phyloP scores from a whole-genome alignment of 805 yeast genomes.

The Zygoascus tannicola region DNA sequence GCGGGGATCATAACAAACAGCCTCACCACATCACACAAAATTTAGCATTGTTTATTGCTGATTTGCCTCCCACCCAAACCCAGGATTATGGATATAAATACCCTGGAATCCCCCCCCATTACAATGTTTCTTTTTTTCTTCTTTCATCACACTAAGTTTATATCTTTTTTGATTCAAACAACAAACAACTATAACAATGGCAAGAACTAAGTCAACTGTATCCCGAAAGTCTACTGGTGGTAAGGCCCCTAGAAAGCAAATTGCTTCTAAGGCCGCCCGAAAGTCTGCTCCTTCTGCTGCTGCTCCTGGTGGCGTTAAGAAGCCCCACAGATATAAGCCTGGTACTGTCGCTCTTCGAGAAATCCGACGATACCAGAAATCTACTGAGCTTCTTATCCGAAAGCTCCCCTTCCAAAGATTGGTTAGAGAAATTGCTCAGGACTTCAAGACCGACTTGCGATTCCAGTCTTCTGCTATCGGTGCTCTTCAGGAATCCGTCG shows the following conservation, averaged over 20 bases:
- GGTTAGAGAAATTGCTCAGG: conserved; percentile 84
- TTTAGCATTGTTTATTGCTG: no score
- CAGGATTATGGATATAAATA: conserved; percentile 5
- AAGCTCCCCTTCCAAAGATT: conserved; percentile 87
- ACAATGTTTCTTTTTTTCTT: conserved; percentile 6
- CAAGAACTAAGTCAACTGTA: conserved; percentile 69
- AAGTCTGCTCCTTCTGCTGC: conserved; percentile 74
- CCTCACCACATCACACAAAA: not conserved
- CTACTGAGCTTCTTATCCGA: conserved; percentile 78
- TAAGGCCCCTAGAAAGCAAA: conserved; percentile 87
- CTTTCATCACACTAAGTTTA: not conserved
- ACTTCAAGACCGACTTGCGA: conserved; percentile 77
- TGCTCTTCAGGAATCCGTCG: conserved; percentile 94
- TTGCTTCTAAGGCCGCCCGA: conserved; percentile 86
- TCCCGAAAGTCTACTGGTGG: conserved; percentile 90
- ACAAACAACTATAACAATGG: conserved; percentile 40
- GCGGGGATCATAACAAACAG: not conserved
- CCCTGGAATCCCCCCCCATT: conserved; percentile 4
- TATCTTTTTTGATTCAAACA: conserved; percentile 2
- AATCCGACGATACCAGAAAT: conserved; percentile 86
- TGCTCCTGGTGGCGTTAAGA: conserved; percentile 78
- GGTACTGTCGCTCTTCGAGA: conserved; percentile 92
- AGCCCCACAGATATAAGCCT: conserved; percentile 91
- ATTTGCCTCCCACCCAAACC: not conserved
- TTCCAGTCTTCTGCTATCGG: conserved; percentile 86